phyloP scores from a whole-genome alignment of 495 filamentous ascomycete species.

The Darksidea phi region DNA sequence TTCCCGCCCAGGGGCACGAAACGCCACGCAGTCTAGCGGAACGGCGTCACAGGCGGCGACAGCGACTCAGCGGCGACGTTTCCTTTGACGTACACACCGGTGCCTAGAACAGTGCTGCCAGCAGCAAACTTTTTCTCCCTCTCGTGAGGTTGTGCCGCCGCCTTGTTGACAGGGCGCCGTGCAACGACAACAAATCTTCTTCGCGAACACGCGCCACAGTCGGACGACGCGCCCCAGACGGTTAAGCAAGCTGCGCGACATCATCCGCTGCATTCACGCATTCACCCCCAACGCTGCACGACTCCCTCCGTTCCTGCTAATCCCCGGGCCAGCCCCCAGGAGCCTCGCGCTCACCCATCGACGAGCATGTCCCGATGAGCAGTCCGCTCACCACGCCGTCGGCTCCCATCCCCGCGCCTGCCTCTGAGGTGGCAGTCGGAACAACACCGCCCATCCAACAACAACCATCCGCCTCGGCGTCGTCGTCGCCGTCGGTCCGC shows the following conservation, averaged over 20 bases:
- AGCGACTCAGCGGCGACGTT: no score
- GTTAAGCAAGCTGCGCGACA: no score
- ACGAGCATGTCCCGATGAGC: slow-evolving; percentile 25
- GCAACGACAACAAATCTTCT: no score
- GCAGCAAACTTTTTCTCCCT: no score
- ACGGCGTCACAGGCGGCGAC: background rate
- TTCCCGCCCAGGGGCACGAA: background rate
- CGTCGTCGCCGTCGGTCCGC: background rate
- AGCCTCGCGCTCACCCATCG: background rate
- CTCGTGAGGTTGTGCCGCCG: no score
- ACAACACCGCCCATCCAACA: slow-evolving; percentile 4
- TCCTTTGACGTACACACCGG: no score
- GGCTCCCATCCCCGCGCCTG: background rate
- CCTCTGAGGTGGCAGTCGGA: slow-evolving; percentile 8
- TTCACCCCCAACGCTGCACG: background rate
- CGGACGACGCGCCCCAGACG: no score
- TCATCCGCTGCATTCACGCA: no score
- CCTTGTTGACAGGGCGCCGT: no score
- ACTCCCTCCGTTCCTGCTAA: background rate
- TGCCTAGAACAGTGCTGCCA: no score
- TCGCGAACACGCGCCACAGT: no score
- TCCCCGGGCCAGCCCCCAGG: background rate
- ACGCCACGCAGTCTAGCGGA: background rate
- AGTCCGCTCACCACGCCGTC: slow-evolving; percentile 16
- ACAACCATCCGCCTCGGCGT: background rate